Evolutionary conservation across 2,329 filamentous ascomycete species (phyloP), one percentile per base, ranked within the genome.

Genomic region (Fusarium sp.): DNA sequence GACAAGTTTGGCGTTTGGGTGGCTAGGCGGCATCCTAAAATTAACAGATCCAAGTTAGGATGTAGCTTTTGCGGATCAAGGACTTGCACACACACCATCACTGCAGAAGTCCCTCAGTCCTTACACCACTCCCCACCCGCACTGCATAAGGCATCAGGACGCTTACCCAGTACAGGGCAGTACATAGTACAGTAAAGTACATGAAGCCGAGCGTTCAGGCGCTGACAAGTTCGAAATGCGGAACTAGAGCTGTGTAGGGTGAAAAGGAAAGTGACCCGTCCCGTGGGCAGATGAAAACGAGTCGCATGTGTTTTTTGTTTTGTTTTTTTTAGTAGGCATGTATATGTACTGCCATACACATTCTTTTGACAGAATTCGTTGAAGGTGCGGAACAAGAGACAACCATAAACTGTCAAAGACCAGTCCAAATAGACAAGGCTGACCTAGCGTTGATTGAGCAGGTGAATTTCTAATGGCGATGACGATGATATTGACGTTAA

Each of bases 41-140:
- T 66, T 66, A 66, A 55, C 55, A 55, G 47, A 22, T n/a, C 61
- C 42, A 63, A 45, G 57, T 70, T 59, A 51, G 49, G 27, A 65
- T 54, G 53, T 55, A 61, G 56, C 57, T 57, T 40, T 52, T 52
- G 59, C 49, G 57, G 67, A 69, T 54, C 64, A 58, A 65, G 59
- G 52, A 55, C 42, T 58, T 45, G 41, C 37, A 62, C 63, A 62
- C 48, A 62, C 48, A 61, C 57, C 62, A 58, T 52, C 48, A 56
- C 42, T 49, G 30, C 69, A 71, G 65, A 75, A 75, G 73, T 75
- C 64, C 73, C 73, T 74, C 69, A 72, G 30, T 51, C 51, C 69
- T 57, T 55, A 47, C 61, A 67, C 48, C 51, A 52, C 47, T 57
- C 53, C 53, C 61, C 69, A 69, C 65, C 48, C 55, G 44, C 42